Base-by-base conservation (phyloP, 1,284 basidiomycete species). In the Phenoliferia sp. region DNA sequence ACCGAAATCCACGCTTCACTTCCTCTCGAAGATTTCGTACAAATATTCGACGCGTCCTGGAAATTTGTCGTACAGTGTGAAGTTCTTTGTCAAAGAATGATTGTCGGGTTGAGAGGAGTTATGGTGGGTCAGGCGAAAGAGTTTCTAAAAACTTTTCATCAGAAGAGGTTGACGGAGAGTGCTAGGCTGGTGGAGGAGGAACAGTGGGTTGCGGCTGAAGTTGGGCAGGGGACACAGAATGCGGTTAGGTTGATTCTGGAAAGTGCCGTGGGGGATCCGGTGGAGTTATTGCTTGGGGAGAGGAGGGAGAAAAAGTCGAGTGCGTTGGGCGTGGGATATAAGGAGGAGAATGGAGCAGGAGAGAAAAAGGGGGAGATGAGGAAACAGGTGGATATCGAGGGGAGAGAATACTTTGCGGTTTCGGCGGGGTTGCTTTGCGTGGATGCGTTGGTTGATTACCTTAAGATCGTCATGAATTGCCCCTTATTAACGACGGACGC, bases 131-230 rank as follows among this genome's bases (percentile, higher is more conserved):
- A 94, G 83, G 90, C 92, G 7, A 94, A 94, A 78, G 81, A 85
- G 3, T 99, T 94, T 82, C 81, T 99, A 33, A 87, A 90, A 73
- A 80, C 83, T 0, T 96, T 94, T 80, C 95, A 99, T 78, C 88
- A 91, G 71, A 80, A 83, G n/a, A 84, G 89, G 62, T 85, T 98
- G 66, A 87, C 88, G 2, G 85, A 85, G 69, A 91, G 90, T 4
- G 93, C 94, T 31, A 92, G 90, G 77, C 81, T 92, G 17, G 94
- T 99, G 9, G 92, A 95, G 77, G 90, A 94, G 73, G 93, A 95
- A 75, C 87, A 87, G 58, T 94, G 93, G 91, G 86, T 84, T 62
- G 90, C 90, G 35, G 83, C 86, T 3, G 94, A 96, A 64, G 87
- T 96, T 1, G 80, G 86, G 1, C 76, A 81, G 6, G 76, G 81